Percentiles rank a stretch among this genome's conserved stretches.
Conservation (phyloP, 2,329 filamentous ascomycete species). For the Alternaria brassicae region DNA sequence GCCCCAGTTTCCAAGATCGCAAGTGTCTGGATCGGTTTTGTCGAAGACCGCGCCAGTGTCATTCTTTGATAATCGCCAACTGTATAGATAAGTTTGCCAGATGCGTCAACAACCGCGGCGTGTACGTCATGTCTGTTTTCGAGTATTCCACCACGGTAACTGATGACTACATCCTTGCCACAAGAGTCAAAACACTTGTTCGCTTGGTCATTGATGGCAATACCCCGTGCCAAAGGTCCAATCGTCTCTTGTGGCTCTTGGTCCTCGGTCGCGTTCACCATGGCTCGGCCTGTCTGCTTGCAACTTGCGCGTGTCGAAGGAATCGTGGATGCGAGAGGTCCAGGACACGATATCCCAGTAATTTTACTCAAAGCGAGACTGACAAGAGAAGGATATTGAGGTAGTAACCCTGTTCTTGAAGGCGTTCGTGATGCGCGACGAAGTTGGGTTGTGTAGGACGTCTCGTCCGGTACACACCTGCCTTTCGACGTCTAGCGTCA, state of each 20-base stretch:
- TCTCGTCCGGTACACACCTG: background rate
- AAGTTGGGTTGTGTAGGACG: background rate
- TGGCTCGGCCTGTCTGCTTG: background rate
- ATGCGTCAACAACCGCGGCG: background rate
- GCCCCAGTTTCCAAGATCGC: background rate
- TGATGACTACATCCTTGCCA: background rate
- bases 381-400: background rate
- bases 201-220: background rate
- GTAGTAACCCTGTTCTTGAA: background rate
- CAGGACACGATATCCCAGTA: background rate
- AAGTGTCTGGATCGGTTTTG: background rate
- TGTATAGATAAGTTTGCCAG: background rate
- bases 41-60: background rate
- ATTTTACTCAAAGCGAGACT: background rate
- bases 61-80: background rate
- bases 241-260: background rate
- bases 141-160: background rate
- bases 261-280: background rate
- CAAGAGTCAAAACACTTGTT: accelerated
- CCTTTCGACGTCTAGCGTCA: constrained; percentile 2
- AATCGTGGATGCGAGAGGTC: background rate
- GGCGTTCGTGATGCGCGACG: background rate
- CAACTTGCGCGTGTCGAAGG: no score
- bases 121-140: constrained; percentile 1
- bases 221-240: accelerated